Base-by-base conservation (phyloP, 345 rosid genomes). In the Schrenkiella parvula region DNA sequence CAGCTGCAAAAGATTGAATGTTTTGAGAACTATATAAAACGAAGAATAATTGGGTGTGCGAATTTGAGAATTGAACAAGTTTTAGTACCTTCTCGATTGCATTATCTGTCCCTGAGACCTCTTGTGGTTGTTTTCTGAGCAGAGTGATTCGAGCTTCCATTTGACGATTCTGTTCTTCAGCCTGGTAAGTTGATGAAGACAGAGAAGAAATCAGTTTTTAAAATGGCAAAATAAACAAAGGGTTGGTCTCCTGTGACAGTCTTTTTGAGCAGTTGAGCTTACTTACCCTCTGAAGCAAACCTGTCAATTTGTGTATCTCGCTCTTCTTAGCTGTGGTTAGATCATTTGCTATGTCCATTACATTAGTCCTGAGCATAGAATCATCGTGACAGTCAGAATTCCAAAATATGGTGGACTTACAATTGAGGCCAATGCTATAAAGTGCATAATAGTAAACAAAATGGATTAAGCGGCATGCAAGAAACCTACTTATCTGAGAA, bases 401-500 rank as follows among this genome's bases (percentile, higher is more conserved):
- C 48, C 19, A 64, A 28, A 51, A 12, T 34, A 35, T 35, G 25
- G 55, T 25, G 29, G 11, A 64, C 51, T 35, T 55, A 12, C 19
- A 46, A 21, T 28, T 29, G 29, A 50, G 44, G 29, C 43, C 8
- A 70, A 54, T 32, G 38, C 23, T 19, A 10, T 4, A 22, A 13
- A 23, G 22, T 52, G 55, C 15, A 42, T 17, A 64, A 14, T 14
- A 31, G 34, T 11, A 37, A 38, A 5, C 37, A 48, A 28, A 39
- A 58, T 47, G 55, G 54, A 74, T 58, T 8, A 2, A 57, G 44
- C 15, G 23, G 58, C 35, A 6, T 68, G 46, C 9, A 2, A n/a
- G 48, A 66, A 37, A 71, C 96, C 7, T 83, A 93, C 98, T 84
- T 85, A 22, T 93, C 77, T 25, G 90, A 67, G 72, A 68, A 84